Conservation (phyloP, 768 basidiomycete genomes). For the Podaxis mareebaensis region DNA sequence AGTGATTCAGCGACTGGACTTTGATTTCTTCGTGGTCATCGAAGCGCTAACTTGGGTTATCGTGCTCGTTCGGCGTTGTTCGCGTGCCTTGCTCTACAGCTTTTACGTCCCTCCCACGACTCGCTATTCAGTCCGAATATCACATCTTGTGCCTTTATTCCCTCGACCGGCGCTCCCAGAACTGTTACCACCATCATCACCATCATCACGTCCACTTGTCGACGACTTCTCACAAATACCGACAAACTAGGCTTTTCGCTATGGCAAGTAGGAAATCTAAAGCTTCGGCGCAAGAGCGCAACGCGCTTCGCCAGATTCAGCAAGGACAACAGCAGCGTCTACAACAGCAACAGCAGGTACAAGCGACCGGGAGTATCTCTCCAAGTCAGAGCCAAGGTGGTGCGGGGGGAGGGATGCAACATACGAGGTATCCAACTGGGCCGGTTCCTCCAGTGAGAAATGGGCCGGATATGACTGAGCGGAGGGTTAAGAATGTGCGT, state of each 20-base stretch:
- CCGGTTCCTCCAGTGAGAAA: background rate
- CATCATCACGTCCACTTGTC: too few species aligned
- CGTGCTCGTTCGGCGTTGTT: background rate
- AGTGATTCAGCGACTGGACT: background rate
- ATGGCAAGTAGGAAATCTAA: conserved; percentile 6
- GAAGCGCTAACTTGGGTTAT: too few species aligned
- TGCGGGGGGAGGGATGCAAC: background rate
- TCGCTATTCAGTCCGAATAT: background rate
- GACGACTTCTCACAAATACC: too few species aligned
- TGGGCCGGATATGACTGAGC: background rate
- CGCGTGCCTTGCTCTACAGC: background rate
- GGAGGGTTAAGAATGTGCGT: conserved; percentile 4
- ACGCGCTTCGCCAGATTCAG: conserved; percentile 13
- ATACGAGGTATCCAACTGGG: conserved; percentile 1
- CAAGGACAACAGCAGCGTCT: background rate
- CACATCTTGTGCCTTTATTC: too few species aligned
- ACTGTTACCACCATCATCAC: too few species aligned
- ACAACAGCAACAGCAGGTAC: background rate
- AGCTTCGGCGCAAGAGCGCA: conserved; percentile 2
- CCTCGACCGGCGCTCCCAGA: too few species aligned
- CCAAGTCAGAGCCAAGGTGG: background rate
- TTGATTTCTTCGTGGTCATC: background rate
- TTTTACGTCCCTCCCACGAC: background rate
- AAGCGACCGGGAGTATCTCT: background rate
- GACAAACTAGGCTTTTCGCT: too few species aligned